Conservation (phyloP, 2,329 filamentous ascomycete genomes). For the Alternaria sp. region DNA sequence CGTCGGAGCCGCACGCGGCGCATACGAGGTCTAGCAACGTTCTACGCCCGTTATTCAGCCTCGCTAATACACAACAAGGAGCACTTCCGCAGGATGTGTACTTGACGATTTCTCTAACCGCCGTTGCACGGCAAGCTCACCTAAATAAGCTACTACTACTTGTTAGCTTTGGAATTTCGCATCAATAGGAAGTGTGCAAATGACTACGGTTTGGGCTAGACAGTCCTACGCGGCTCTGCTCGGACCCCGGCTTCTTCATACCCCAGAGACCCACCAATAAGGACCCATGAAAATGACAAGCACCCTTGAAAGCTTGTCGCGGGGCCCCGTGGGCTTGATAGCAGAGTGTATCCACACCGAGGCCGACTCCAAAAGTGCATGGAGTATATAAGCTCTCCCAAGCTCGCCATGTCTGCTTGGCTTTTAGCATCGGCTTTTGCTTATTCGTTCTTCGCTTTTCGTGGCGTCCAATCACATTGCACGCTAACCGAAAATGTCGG, state of each 20-base stretch:
- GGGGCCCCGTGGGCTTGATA: constrained; percentile 28
- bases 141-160: neutral
- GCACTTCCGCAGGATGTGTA: constrained; percentile 1
- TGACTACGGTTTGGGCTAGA: constrained; percentile 4
- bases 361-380: neutral
- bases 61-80: constrained; percentile 1
- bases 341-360: constrained; percentile 12
- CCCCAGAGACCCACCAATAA: constrained; percentile 20
- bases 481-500: constrained; percentile 16
- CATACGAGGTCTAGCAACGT: neutral
- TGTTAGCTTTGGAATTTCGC: constrained; percentile 6
- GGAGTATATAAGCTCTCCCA: constrained; percentile 20
- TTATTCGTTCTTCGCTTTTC: constrained; percentile 18
- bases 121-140: neutral
- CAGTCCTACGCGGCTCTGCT: constrained; percentile 5
- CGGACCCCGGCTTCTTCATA: neutral
- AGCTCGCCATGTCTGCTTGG: constrained; percentile 7
- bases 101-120: neutral
- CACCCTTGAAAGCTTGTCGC: constrained; percentile 24
- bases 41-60: neutral
- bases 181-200: constrained; percentile 17
- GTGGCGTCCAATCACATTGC: constrained; percentile 12
- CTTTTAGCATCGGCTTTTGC: constrained; percentile 11
- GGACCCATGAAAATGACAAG: constrained; percentile 17
- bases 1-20: neutral